phyloP scores from a whole-genome alignment of 2,329 filamentous ascomycete species.

The Chaetomiaceae sp. region DNA sequence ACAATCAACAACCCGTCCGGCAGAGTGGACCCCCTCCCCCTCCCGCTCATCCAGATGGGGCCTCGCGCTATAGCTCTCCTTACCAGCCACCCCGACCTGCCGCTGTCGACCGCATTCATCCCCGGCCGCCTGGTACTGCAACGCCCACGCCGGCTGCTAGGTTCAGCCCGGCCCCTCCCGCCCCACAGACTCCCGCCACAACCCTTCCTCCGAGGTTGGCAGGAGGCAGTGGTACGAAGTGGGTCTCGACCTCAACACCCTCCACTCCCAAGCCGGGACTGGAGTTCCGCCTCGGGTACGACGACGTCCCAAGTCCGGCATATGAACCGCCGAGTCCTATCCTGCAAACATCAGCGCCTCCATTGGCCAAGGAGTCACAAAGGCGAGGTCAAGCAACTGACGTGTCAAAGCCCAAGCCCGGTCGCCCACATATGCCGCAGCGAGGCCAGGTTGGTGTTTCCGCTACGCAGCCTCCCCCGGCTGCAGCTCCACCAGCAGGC shows the following conservation, averaged over 20 bases:
- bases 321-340: conserved; percentile 58
- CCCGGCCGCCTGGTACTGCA: conserved; percentile 9
- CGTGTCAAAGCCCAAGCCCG: too few species aligned
- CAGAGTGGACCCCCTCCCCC: conserved; percentile 8
- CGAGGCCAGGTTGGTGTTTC: conserved; percentile 6
- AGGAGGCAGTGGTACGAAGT: conserved; percentile 49
- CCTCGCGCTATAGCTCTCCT: conserved; percentile 26
- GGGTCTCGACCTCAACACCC: conserved; percentile 53
- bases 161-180: conserved; percentile 27
- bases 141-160: conserved; percentile 28
- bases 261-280: conserved; percentile 48
- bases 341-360: conserved; percentile 29
- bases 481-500: neutral
- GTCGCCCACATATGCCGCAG: conserved; percentile 8
- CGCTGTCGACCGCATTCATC: conserved; percentile 24
- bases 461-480: conserved; percentile 8
- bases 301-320: conserved; percentile 47
- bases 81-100: conserved; percentile 29
- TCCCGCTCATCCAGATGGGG: conserved; percentile 9
- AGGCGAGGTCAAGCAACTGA: conserved; percentile 14
- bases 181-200: conserved; percentile 24
- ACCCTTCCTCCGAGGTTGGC: conserved; percentile 12
- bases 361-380: neutral
- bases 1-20: conserved; percentile 7
- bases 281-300: conserved; percentile 25